A percentile compares a stretch with the other conserved stretches of the same genome.
These are phyloP conservation scores for Nicotiana obtusifolia DNA, from an alignment of 257 asterid genomes.

Conservation along the genomic window DNA sequence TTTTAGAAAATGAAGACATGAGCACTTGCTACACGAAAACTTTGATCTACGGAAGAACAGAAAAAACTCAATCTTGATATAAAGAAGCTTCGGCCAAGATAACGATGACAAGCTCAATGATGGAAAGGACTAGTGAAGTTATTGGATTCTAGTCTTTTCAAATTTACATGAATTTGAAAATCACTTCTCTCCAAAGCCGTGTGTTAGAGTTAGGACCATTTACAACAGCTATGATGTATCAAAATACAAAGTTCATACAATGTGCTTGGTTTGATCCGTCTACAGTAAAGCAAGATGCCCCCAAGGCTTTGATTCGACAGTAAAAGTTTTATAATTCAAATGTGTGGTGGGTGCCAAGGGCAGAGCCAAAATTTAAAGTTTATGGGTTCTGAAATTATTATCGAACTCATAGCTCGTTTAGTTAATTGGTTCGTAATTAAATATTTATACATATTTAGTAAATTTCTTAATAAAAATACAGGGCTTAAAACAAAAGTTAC, in stretches of 20 bases:
- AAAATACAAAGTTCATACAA: background rate
- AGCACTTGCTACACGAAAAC: background rate
- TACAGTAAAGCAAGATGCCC: background rate
- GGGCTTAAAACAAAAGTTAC: too few species aligned
- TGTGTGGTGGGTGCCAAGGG: background rate
- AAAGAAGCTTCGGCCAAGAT: background rate
- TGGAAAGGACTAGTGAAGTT: background rate
- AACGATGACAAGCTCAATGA: background rate
- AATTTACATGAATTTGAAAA: background rate
- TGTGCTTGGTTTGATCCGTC: background rate
- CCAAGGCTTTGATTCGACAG: background rate
- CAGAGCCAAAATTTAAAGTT: background rate
- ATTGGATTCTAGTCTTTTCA: background rate
- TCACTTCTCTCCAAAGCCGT: background rate
- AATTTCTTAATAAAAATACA: too few species aligned
- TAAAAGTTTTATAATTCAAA: background rate
- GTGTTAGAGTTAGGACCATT: background rate
- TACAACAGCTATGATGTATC: background rate
- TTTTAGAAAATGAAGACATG: slow-evolving; percentile 34
- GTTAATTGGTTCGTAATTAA: too few species aligned
- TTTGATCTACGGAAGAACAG: background rate
- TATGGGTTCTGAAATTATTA: background rate
- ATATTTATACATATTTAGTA: too few species aligned
- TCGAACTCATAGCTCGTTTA: too few species aligned
- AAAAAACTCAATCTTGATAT: background rate